phyloP scores from a whole-genome alignment of 345 rosid genomes.

The Eucalyptus paniculata region DNA sequence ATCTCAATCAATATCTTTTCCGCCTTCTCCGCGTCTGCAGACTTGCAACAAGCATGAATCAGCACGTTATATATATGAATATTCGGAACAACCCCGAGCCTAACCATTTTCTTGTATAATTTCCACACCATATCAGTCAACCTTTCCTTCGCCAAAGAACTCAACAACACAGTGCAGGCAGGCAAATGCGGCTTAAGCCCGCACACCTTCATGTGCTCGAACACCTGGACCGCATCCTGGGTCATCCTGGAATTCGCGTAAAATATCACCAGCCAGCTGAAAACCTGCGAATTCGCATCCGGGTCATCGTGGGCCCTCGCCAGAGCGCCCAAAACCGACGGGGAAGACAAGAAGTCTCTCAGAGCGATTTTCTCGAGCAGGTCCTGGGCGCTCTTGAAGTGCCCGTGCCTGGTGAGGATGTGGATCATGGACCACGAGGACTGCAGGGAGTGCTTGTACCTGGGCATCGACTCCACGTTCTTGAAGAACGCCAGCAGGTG shows the following conservation, averaged over 20 bases:
- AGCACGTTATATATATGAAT: slow-evolving; percentile 73
- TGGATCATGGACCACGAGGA: slow-evolving; percentile 79
- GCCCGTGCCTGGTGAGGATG: slow-evolving; percentile 44
- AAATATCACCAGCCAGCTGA: slow-evolving; percentile 74
- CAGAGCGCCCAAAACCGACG: slow-evolving; percentile 54
- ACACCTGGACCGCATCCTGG: slow-evolving; percentile 60
- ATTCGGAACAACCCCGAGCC: slow-evolving; percentile 58
- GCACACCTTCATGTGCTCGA: slow-evolving; percentile 45
- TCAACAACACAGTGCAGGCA: slow-evolving; percentile 85
- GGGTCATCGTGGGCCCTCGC: slow-evolving; percentile 36
- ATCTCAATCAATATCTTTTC: slow-evolving; percentile 67
- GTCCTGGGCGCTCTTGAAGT: slow-evolving; percentile 64
- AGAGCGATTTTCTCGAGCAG: slow-evolving; percentile 72
- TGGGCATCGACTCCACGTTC: slow-evolving; percentile 37
- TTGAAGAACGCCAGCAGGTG: slow-evolving; percentile 51
- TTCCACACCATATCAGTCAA: slow-evolving; percentile 73
- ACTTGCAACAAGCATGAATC: slow-evolving; percentile 83
- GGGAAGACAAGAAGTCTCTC: slow-evolving; percentile 64
- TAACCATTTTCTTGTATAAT: slow-evolving; percentile 64
- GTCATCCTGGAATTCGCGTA: slow-evolving; percentile 54
- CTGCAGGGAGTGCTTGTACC: slow-evolving; percentile 45
- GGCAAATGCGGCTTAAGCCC: slow-evolving; percentile 67
- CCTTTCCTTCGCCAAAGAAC: slow-evolving; percentile 51
- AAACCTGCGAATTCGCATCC: slow-evolving; percentile 57
- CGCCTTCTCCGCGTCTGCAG: slow-evolving; percentile 56